Conservation (phyloP, 2,329 filamentous ascomycete species). For the Cordyceps fumosorosea region DNA sequence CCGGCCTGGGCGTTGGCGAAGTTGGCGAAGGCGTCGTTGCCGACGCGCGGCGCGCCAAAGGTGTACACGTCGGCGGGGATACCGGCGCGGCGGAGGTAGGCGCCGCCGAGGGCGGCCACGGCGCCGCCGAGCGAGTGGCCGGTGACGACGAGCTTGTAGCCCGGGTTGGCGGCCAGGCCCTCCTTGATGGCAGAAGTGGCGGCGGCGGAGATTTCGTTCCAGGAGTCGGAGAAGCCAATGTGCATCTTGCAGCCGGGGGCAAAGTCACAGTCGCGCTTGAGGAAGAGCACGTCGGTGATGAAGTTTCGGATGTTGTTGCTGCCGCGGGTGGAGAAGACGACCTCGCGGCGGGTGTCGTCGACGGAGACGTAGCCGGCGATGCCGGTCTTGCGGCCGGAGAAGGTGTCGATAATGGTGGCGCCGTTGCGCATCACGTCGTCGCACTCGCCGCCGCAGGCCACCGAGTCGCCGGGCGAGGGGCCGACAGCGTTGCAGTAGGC, state of each 20-base stretch:
- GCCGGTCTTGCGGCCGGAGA: conserved; percentile 36
- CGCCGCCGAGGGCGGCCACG: conserved; percentile 53
- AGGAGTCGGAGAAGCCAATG: conserved; percentile 53
- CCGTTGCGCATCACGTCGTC: conserved; percentile 35
- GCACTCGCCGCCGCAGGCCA: conserved; percentile 42
- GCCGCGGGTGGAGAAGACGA: conserved; percentile 57
- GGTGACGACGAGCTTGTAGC: conserved; percentile 49
- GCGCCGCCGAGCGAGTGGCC: conserved; percentile 66
- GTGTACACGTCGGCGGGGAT: conserved; percentile 51
- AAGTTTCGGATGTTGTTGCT: conserved; percentile 53
- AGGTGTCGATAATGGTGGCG: conserved; percentile 37
- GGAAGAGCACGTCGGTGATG: conserved; percentile 45
- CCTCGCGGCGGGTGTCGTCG: conserved; percentile 41
- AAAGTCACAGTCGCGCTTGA: conserved; percentile 23
- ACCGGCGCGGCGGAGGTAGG: conserved; percentile 45
- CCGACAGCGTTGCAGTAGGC: conserved; percentile 47
- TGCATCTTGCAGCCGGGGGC: conserved; percentile 43
- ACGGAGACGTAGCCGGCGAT: conserved; percentile 45
- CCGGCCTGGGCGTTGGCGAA: conserved; percentile 49
- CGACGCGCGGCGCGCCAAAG: conserved; percentile 61
- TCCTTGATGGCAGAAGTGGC: conserved; percentile 37
- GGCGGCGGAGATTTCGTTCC: conserved; percentile 42
- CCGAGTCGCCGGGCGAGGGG: conserved; percentile 26
- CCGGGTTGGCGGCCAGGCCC: conserved; percentile 40
- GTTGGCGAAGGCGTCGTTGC: conserved; percentile 47